These are phyloP conservation scores for Rauvolfia tetraphylla DNA, from an alignment of 257 asterid species.

Conservation along the genomic window DNA sequence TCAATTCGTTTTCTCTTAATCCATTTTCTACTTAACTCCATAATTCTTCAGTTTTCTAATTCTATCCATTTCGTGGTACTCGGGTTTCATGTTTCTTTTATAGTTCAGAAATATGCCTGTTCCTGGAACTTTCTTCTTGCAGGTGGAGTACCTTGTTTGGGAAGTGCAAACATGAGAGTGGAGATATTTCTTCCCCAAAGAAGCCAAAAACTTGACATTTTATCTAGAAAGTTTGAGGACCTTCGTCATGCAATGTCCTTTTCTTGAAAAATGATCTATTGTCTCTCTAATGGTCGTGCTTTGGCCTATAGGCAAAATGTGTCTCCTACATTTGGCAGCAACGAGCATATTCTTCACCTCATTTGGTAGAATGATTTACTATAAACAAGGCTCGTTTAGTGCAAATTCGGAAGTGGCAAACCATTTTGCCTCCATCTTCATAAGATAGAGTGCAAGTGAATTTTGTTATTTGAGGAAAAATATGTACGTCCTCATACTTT, in stretches of 20 bases:
- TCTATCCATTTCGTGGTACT: neutral
- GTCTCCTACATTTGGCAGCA: neutral
- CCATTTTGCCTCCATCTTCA: neutral
- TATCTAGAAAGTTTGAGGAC: neutral
- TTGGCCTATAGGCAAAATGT: too few relatives aligned
- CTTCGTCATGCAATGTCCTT: too few relatives aligned
- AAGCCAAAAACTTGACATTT: conserved; percentile 53
- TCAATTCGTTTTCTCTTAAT: too few relatives aligned
- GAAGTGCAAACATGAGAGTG: conserved; percentile 63
- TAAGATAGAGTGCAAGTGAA: neutral
- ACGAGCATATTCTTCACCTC: neutral
- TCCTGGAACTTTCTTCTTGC: conserved; percentile 16
- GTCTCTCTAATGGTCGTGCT: neutral
- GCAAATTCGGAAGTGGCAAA: neutral
- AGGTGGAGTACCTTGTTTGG: conserved; percentile 92
- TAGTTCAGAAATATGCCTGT: neutral
- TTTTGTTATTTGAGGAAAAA: neutral
- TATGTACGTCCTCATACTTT: neutral
- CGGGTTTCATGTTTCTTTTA: neutral
- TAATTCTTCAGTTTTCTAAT: neutral
- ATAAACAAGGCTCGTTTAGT: neutral
- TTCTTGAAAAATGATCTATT: too few relatives aligned
- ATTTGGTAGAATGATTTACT: neutral
- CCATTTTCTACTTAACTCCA: neutral
- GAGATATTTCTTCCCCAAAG: conserved; percentile 45